Conservation (phyloP, 2,329 filamentous ascomycete genomes). For the Emydomyces testavorans region DNA sequence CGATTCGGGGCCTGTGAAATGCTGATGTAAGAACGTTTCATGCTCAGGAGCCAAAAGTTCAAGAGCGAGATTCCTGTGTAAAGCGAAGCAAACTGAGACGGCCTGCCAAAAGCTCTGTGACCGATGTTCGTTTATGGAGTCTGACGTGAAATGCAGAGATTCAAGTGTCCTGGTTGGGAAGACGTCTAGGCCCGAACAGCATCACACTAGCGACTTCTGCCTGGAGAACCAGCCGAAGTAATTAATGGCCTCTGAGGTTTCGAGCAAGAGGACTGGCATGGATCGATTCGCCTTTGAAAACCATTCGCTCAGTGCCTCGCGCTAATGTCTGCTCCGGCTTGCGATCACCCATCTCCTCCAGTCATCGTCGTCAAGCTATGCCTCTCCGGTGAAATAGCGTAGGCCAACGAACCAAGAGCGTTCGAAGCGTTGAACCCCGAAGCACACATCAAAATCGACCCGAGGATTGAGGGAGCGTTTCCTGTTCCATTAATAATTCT, state of each 20-base stretch:
- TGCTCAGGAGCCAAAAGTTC: too few species aligned
- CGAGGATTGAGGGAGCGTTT: slow-evolving; percentile 30
- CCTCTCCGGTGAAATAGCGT: slow-evolving; percentile 1
- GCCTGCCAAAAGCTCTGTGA: too few species aligned
- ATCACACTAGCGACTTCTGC: background rate
- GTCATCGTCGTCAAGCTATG: background rate
- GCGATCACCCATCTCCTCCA: background rate
- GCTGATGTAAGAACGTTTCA: too few species aligned
- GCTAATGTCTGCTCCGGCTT: background rate
- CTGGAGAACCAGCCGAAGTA: background rate
- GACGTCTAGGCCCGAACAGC: background rate
- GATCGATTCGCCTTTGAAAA: background rate
- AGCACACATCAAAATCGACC: background rate
- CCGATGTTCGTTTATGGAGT: too few species aligned
- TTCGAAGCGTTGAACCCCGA: background rate
- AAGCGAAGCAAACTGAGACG: too few species aligned
- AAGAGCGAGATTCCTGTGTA: too few species aligned
- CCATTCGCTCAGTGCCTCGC: background rate
- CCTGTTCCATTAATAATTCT: slow-evolving; percentile 50
- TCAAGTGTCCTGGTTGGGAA: background rate
- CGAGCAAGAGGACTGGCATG: background rate
- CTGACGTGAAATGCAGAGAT: too few species aligned
- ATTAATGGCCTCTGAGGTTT: background rate
- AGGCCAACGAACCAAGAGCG: background rate
- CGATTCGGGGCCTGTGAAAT: too few species aligned